Percentiles rank a stretch among this genome's conserved stretches.
Evolutionary conservation across 208 protist species (phyloP).

Genomic region (Kentomonas sorsogonicus): DNA sequence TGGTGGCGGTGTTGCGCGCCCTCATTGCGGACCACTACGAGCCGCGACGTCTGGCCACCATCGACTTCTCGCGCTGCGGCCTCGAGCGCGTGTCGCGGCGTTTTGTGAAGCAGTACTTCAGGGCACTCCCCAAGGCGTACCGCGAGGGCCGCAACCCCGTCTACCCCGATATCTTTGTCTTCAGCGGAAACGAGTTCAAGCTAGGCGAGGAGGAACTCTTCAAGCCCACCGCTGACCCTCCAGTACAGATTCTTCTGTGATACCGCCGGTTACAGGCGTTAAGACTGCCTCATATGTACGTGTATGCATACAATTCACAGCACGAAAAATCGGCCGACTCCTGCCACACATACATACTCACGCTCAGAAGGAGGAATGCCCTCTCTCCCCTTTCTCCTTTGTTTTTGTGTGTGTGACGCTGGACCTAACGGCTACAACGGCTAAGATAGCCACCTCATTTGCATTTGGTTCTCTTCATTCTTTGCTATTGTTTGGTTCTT

Average conservation of each 20-base stretch:
- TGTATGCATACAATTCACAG: no score
- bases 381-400: no score
- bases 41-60: slow-evolving; percentile 25
- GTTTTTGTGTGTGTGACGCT: no score
- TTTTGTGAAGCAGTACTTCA: slow-evolving; percentile 49
- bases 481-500: slow-evolving; percentile 4
- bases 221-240: no score
- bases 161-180: slow-evolving; percentile 35
- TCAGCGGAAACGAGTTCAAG: slow-evolving; percentile 62
- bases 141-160: slow-evolving; percentile 29
- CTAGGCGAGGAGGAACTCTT: slow-evolving; percentile 11
- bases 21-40: slow-evolving; percentile 57
- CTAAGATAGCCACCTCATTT: no score
- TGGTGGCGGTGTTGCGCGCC: slow-evolving; percentile 48
- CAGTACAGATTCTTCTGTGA: no score
- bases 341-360: no score
- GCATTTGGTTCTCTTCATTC: slow-evolving; percentile 5
- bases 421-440: no score
- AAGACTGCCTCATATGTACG: no score
- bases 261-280: no score
- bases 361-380: no score
- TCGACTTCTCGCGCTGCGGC: slow-evolving; percentile 76
- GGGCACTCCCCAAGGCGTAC: slow-evolving; percentile 20
- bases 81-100: slow-evolving; percentile 24
- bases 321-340: no score